Percentiles rank a stretch among this genome's conserved stretches.
These are phyloP conservation scores for Fraxinus floribunda DNA, from an alignment of 305 asterid species.

Conservation along the genomic window DNA sequence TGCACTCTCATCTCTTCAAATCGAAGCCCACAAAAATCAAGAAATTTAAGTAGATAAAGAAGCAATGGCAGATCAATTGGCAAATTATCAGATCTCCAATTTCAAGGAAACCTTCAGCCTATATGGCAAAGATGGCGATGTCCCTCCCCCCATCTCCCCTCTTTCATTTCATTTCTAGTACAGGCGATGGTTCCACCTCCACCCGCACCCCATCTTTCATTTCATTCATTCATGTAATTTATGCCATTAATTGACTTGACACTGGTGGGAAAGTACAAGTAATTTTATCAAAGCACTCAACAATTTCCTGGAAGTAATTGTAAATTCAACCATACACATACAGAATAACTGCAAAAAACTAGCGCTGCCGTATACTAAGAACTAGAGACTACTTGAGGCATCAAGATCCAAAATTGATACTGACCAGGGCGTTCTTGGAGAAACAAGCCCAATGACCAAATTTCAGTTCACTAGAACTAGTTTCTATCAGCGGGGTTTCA, in stretches of 20 bases:
- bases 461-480: slow-evolving; percentile 32
- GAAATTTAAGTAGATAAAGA: too few relatives aligned
- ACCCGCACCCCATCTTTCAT: neutral
- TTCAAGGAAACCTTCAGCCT: neutral
- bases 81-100: neutral
- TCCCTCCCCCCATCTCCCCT: neutral
- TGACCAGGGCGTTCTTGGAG: slow-evolving; percentile 6
- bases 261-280: neutral
- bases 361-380: neutral
- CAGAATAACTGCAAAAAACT: neutral
- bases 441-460: slow-evolving; percentile 18
- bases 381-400: neutral
- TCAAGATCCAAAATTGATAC: neutral
- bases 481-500: slow-evolving; percentile 41
- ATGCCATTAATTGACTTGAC: neutral
- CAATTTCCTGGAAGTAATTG: neutral
- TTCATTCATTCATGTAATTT: neutral
- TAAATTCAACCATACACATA: neutral
- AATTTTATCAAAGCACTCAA: neutral
- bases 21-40: too few relatives aligned
- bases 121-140: neutral
- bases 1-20: neutral
- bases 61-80: neutral
- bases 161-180: neutral
- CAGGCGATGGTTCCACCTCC: neutral